Evolutionary conservation across 768 basidiomycete species (phyloP).

Genomic region (Leucocoprinus sp.): DNA sequence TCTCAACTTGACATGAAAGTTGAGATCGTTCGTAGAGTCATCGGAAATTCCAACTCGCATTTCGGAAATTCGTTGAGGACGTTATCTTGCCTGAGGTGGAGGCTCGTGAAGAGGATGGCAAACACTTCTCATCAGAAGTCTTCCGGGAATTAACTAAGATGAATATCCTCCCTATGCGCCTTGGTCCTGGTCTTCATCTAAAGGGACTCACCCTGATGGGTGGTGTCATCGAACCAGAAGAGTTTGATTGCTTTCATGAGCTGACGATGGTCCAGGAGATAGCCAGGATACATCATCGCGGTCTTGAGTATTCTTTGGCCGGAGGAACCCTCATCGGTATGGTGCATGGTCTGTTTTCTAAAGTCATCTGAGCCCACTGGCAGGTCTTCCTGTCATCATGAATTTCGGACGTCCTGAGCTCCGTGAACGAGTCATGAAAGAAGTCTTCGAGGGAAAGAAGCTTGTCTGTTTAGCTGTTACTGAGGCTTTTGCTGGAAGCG

Average conservation of each 20-base stretch:
- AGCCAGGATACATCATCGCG: constrained; percentile 60
- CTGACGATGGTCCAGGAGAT: constrained; percentile 67
- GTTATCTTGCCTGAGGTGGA: constrained; percentile 53
- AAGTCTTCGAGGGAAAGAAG: constrained; percentile 55
- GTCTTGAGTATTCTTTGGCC: constrained; percentile 68
- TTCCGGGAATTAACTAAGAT: constrained; percentile 68
- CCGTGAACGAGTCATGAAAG: constrained; percentile 54
- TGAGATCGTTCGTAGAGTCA: constrained; percentile 39
- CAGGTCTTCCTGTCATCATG: constrained; percentile 64
- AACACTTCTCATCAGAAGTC: constrained; percentile 69
- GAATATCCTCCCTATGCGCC: constrained; percentile 83
- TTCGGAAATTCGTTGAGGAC: constrained; percentile 71
- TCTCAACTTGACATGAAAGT: constrained; percentile 18
- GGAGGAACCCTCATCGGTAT: constrained; percentile 30
- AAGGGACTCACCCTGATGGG: constrained; percentile 63
- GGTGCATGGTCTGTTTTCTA: background rate
- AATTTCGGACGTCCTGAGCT: constrained; percentile 69
- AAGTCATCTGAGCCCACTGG: constrained; percentile 1
- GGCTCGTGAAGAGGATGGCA: constrained; percentile 82
- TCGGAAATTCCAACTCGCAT: constrained; percentile 48
- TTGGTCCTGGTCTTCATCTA: constrained; percentile 90
- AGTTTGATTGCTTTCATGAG: constrained; percentile 88
- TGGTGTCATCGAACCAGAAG: constrained; percentile 74
- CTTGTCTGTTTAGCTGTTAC: constrained; percentile 81
- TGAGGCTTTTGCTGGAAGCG: constrained; percentile 83